Conservation (phyloP, 1,284 basidiomycete genomes). For the Trametes sp. region DNA sequence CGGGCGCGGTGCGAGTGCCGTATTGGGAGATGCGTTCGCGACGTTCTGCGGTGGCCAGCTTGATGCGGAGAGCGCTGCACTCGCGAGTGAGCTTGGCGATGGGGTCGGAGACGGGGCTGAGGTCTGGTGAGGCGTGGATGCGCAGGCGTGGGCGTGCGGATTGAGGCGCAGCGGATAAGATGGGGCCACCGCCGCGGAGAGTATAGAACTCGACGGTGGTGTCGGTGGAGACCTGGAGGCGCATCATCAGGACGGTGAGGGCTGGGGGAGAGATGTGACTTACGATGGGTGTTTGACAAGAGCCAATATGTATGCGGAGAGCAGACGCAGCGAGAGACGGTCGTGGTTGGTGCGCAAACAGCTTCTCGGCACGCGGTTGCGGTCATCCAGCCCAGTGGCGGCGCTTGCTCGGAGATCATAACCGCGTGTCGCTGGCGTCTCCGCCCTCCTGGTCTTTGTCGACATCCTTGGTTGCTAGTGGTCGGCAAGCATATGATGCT, state of each 20-base stretch:
- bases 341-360: constrained; percentile 29
- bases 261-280: constrained; percentile 18
- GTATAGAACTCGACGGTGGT: constrained; percentile 68
- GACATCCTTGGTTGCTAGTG: not conserved
- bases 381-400: constrained; percentile 8
- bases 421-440: constrained; percentile 19
- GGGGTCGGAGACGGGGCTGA: constrained; percentile 45
- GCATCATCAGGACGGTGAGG: constrained; percentile 46
- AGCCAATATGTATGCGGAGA: constrained; percentile 24
- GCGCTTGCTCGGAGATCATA: constrained; percentile 28
- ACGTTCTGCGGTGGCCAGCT: constrained; percentile 51
- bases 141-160: constrained; percentile 33
- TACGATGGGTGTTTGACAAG: constrained; percentile 42
- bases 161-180: constrained; percentile 14
- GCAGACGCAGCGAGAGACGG: constrained; percentile 24
- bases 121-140: constrained; percentile 33
- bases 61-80: constrained; percentile 56
- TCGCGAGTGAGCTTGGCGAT: constrained; percentile 48
- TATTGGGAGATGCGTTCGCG: constrained; percentile 40
- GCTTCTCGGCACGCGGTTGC: constrained; percentile 30
- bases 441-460: not conserved
- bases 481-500: no score
- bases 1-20: constrained; percentile 35
- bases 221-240: constrained; percentile 64
- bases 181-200: constrained; percentile 45